Percentiles rank a stretch among this genome's conserved stretches.
phyloP scores from a whole-genome alignment of 352 stramenopile genomes.

The Pythium guiyangense region DNA sequence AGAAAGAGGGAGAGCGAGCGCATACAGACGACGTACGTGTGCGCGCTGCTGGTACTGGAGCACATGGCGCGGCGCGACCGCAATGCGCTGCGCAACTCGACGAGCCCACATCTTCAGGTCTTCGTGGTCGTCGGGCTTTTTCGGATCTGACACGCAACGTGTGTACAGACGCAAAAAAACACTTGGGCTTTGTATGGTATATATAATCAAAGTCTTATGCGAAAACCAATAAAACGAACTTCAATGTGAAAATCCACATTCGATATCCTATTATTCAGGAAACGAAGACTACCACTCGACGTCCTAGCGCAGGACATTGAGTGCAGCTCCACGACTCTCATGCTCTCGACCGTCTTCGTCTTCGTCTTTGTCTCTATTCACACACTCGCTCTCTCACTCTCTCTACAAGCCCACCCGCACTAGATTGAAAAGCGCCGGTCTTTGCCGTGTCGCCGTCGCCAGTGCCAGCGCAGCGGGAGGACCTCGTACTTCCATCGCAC shows the following conservation, averaged over 20 bases:
- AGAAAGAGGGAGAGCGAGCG: neutral
- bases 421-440: slow-evolving; percentile 8
- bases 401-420: too few species aligned
- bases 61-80: neutral
- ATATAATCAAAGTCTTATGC: too few species aligned
- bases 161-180: neutral
- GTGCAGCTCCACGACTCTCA: too few species aligned
- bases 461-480: neutral
- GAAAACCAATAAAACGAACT: too few species aligned
- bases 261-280: too few species aligned
- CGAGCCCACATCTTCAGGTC: slow-evolving; percentile 10
- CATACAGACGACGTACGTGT: slow-evolving; percentile 5
- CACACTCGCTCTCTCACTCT: neutral
- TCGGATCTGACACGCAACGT: neutral
- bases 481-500: neutral
- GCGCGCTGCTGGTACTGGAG: slow-evolving; percentile 17
- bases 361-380: neutral
- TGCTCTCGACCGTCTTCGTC: neutral
- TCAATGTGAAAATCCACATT: too few species aligned
- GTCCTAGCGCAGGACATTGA: too few species aligned
- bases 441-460: slow-evolving; percentile 1
- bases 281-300: too few species aligned
- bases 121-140: neutral
- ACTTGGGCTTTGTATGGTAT: too few species aligned
- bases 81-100: slow-evolving; percentile 5